Conservation (phyloP, 768 basidiomycete species). For the Glaciozyma martinii region DNA sequence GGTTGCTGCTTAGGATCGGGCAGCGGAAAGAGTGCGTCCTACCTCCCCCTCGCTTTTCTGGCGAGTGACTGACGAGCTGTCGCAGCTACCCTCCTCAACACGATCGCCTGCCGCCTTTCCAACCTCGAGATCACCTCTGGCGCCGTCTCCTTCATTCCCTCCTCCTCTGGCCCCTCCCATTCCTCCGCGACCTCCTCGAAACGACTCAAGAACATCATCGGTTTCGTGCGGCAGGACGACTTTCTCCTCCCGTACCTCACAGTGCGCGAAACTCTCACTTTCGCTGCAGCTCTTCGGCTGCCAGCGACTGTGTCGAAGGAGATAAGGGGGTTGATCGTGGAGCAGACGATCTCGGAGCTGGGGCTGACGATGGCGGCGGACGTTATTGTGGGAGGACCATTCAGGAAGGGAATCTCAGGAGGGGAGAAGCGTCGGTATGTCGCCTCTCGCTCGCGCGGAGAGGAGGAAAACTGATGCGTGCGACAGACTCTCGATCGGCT, state of each 20-base stretch:
- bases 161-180: not conserved
- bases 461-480: slow-evolving; percentile 33
- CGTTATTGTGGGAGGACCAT: slow-evolving; percentile 51
- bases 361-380: slow-evolving; percentile 45
- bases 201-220: slow-evolving; percentile 32
- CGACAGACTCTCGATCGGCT: slow-evolving; percentile 50
- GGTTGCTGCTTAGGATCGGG: too few relatives aligned
- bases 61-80: too few relatives aligned
- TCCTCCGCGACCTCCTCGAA: not conserved
- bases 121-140: slow-evolving; percentile 32
- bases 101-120: slow-evolving; percentile 28
- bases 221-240: slow-evolving; percentile 40
- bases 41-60: too few relatives aligned
- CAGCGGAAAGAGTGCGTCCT: too few relatives aligned
- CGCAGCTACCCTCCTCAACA: slow-evolving; percentile 38
- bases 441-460: too few relatives aligned
- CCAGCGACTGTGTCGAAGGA: slow-evolving; percentile 41
- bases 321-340: slow-evolving; percentile 41
- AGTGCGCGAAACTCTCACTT: slow-evolving; percentile 39
- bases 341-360: slow-evolving; percentile 45
- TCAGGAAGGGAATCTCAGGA: slow-evolving; percentile 45
- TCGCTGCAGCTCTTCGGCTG: slow-evolving; percentile 39
- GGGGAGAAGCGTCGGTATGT: slow-evolving; percentile 46
- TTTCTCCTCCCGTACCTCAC: slow-evolving; percentile 38
- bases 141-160: slow-evolving; percentile 25